These are phyloP conservation scores for Penicillium griseofulvum DNA, from an alignment of 2,329 filamentous ascomycete genomes.

Conservation along the genomic window DNA sequence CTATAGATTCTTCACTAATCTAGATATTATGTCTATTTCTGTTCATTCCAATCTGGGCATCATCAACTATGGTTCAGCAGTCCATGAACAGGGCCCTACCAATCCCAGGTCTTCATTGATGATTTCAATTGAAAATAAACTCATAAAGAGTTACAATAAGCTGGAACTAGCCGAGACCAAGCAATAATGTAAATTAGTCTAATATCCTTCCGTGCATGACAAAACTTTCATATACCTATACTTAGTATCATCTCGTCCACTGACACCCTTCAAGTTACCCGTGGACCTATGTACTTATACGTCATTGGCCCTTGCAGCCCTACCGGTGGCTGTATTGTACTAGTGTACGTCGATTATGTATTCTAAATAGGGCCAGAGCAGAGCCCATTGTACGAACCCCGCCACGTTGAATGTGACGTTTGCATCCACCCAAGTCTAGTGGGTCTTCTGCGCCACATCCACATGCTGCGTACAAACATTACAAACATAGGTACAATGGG, in stretches of 20 bases:
- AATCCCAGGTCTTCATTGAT: neutral
- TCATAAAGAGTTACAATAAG: neutral
- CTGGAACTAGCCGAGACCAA: neutral
- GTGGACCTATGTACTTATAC: too few relatives aligned
- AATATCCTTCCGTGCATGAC: neutral
- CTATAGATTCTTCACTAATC: neutral
- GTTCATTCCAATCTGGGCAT: neutral
- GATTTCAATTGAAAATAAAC: neutral
- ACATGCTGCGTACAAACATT: neutral
- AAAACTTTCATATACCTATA: neutral
- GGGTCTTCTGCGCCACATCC: neutral
- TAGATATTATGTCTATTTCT: neutral
- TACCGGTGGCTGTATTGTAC: neutral
- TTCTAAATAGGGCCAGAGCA: neutral
- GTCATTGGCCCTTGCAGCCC: neutral
- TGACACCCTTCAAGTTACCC: too few relatives aligned
- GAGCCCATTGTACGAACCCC: neutral
- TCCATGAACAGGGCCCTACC: neutral
- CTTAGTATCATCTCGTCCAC: neutral
- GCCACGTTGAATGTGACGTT: constrained; percentile 1
- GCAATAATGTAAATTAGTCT: neutral
- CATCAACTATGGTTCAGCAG: neutral
- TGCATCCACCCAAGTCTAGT: neutral
- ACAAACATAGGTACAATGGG: neutral
- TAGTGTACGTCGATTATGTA: neutral